These are phyloP conservation scores for Rhodotorula sphaerocarpa DNA, from an alignment of 768 basidiomycete species.

Conservation along the genomic window DNA sequence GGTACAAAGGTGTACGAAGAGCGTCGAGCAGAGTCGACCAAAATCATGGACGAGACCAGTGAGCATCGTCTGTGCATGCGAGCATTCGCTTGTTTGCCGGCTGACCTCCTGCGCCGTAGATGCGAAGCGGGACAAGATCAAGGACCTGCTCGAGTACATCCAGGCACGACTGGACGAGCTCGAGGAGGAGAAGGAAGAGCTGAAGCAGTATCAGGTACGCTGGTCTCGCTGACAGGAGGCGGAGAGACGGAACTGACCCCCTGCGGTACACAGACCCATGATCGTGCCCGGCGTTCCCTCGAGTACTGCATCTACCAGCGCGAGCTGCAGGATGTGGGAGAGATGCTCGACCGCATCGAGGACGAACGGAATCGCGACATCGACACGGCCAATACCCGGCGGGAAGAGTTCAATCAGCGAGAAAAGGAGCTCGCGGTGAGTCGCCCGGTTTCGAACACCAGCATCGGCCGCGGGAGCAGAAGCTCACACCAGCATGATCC, in stretches of 20 bases:
- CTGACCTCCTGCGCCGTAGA: constrained; percentile 45
- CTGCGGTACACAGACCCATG: constrained; percentile 49
- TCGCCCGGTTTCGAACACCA: too few relatives aligned
- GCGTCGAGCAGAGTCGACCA: constrained; percentile 78
- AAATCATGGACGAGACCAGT: constrained; percentile 89
- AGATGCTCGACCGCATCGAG: constrained; percentile 58
- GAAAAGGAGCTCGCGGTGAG: constrained; percentile 77
- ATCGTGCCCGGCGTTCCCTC: constrained; percentile 83
- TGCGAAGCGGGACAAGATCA: constrained; percentile 81
- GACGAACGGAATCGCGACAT: constrained; percentile 68
- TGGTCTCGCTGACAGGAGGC: background rate
- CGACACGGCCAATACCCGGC: constrained; percentile 69
- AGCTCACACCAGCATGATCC: too few relatives aligned
- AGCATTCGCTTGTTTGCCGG: background rate
- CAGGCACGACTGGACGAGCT: constrained; percentile 81
- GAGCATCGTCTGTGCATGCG: constrained; percentile 3
- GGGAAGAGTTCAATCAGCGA: constrained; percentile 70
- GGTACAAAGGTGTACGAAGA: constrained; percentile 98
- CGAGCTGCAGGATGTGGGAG: constrained; percentile 79
- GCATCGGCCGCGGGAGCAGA: too few relatives aligned
- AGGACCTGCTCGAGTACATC: constrained; percentile 79
- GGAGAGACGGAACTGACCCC: background rate
- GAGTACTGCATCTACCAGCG: constrained; percentile 90
- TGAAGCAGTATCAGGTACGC: constrained; percentile 82
- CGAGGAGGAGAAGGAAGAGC: constrained; percentile 94